Evolutionary conservation across 306 rosid species (phyloP).

Genomic region (Morella rubra): DNA sequence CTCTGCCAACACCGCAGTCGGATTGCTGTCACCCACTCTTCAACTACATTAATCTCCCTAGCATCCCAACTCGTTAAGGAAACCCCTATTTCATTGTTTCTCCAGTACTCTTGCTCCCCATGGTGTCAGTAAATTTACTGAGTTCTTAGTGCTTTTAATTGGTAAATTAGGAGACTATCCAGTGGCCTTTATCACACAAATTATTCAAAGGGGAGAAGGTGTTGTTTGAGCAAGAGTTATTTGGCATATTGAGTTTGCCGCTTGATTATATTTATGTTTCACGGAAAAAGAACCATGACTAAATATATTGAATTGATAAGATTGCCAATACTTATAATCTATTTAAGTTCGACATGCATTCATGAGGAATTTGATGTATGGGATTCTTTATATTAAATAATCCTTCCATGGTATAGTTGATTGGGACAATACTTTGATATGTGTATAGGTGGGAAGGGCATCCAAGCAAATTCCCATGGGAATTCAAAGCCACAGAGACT

Average conservation of each 20-base stretch:
- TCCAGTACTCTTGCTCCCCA: not conserved
- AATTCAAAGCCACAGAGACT: conserved; percentile 42
- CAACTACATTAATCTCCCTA: not conserved
- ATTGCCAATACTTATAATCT: not conserved
- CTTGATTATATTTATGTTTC: not conserved
- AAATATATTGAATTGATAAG: not conserved
- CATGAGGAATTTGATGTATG: not conserved
- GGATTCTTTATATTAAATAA: not conserved
- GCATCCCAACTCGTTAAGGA: not conserved
- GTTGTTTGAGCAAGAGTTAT: not conserved
- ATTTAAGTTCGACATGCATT: not conserved
- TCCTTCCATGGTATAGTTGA: not conserved
- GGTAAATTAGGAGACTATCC: not conserved
- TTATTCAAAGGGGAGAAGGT: not conserved
- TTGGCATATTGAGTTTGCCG: not conserved
- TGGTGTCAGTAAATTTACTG: too few species aligned
- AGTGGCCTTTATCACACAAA: not conserved
- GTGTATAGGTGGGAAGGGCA: conserved; percentile 44
- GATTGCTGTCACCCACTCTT: not conserved
- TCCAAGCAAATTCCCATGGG: conserved; percentile 52
- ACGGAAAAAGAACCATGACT: not conserved
- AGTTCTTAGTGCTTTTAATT: too few species aligned
- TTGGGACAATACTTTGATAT: not conserved
- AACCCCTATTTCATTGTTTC: not conserved
- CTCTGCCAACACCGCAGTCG: too few species aligned